Base-by-base conservation (phyloP, 2,329 filamentous ascomycete genomes). In the Exophiala dermatitidis region DNA sequence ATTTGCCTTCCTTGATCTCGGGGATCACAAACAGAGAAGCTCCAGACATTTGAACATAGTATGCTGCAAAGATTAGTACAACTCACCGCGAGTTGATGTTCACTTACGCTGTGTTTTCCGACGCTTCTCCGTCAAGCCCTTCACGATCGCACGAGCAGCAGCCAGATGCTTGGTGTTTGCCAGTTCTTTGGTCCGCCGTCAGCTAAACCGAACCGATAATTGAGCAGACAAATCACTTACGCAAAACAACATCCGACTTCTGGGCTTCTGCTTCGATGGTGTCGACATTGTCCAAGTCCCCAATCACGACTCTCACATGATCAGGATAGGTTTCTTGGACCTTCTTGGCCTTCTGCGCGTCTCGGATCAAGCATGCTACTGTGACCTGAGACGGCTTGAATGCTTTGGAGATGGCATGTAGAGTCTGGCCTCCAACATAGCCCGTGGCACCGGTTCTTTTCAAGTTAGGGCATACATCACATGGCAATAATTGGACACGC, bases 181-280 rank as follows among this genome's bases (percentile, higher is more conserved):
- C 26, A 37, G 36, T 26, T 28, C 34, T 19, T 40, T 10, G 12
- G 19, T 32, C 28, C 30, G 19, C 6, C 33, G 9, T 4, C 12
- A 4, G 8, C n/a, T 2, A 12, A 9, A 1, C 28, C 5, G 1
- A 8, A 9, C 33, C 28, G n/a, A 10, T 9, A 6, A 30, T 12
- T 31, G 1, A 5, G 44, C n/a, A 19, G 19, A 3, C 29, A 33
- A 2, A 19, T 19, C 19, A 19, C 19, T 3, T 19, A 28, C 19
- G 44, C n/a, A 77, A 63, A 2, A 81, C 76, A 46, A 81, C 72
- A 63, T 80, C 74, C 2, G 77, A 75, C 46, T 70, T 68, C 0
- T 67, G 64, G 26, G 72, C 71, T 54, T 77, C 74, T 32, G 70
- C 64, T 32, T 74, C 68, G 1, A 80, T 58, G 2, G 78, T 50